Base-by-base conservation (phyloP, 176 grass and related monocot genomes). In the Lolium multiflorum region DNA sequence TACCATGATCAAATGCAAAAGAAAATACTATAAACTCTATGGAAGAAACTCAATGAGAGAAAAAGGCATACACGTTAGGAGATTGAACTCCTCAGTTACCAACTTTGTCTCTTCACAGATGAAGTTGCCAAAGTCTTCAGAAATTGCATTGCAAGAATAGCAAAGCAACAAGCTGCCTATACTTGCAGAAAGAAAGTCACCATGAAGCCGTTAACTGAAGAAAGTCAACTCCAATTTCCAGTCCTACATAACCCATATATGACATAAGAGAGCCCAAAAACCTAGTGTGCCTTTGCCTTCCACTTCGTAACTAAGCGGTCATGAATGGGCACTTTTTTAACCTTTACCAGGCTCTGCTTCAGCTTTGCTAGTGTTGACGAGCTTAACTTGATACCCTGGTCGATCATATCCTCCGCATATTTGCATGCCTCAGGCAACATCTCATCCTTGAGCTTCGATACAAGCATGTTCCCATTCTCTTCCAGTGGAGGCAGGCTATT, bases 371-470 rank as follows among this genome's bases (percentile, higher is more conserved):
- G 64, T 9, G 89, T 98, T 6, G 86, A 82, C 1, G 93, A 96
- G 25, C 77, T 91, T 84, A 98, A 54, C 60, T 94, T 94, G 84
- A 98, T 92, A 22, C 93, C 88, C 35, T 79, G 89, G 62, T 98
- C 96, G 22, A 96, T 98, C 86, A 96, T 92, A 60, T 92, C 91
- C 85, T 96, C 93, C 10, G 93, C 96, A 81, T 82, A 92, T 83
- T 96, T 98, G 80, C 96, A 98, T 48, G 96, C 96, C 94, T 98
- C 96, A 0, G 96, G 93, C 41, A 98, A 82, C 81, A 85, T 85
- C 25, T 88, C 87, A 56, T 87, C 86, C 64, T 78, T 87, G 25
- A 98, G 63, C 71, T 85, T 87, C 7, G 74, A 81, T 62, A 98
- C 90, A 55, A 98, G 81, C 86, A 91, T 81, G 59, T 98, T 98